Base-by-base conservation (phyloP, 345 rosid species). In the Balakata baccata region DNA sequence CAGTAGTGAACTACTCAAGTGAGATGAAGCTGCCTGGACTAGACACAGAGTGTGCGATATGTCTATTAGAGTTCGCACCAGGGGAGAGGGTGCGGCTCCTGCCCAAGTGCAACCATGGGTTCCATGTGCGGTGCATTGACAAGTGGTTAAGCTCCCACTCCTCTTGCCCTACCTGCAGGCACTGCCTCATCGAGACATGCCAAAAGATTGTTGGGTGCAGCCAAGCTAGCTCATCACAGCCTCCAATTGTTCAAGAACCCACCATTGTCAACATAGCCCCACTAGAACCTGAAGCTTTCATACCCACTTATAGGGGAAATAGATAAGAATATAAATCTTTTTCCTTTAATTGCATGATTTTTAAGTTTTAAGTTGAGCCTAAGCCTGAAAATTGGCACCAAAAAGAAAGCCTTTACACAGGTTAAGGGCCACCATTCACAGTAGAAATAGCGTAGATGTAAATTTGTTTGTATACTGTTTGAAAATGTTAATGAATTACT, bases 131-230 rank as follows among this genome's bases (percentile, higher is more conserved):
- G 11, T 90, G 95, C 65, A 86, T 88, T 23, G 92, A 88, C 70
- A 81, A 78, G 74, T 90, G 96, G 91, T 91, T 90, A 39, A 74
- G 79, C 68, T 85, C 87, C 12, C 86, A 88, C 76, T 77, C 89
- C 25, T 87, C 93, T 17, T 90, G 96, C 75, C 96, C 91, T 0
- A 88, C 81, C 9, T 90, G 96, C 51, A 81, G 96, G 77, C 80
- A 85, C 83, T 90, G 96, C 81, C 87, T 91, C 64, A 79, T 88
- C 16, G 89, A 86, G 71, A 90, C 92, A 4, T 90, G 92, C 74
- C 92, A 86, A n/a, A 91, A 91, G 84, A 91, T 90, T 75, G 91
- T 79, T 34, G 87, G 89, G 2, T 85, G 83, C 54, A 45, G 53
- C 41, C 87, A 80, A 74, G 72, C 79, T 51, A 75, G 81, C 79